Evolutionary conservation across 2,329 filamentous ascomycete genomes (phyloP), one percentile per base, ranked within the genome.

Genomic region (Madurella fahalii): DNA sequence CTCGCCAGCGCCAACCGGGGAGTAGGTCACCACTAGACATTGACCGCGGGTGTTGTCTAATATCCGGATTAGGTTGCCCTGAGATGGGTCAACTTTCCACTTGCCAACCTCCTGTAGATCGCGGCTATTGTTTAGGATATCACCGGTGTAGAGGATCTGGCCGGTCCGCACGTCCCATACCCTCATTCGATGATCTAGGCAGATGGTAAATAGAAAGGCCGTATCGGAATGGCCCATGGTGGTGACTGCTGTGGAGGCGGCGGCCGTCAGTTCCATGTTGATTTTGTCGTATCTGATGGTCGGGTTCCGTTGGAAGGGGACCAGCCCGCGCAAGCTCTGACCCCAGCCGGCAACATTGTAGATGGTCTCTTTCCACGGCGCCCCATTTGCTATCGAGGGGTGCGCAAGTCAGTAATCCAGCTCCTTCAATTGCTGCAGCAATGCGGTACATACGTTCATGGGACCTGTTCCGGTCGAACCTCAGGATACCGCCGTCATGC

Each of bases 161-260:
- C 92, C 92, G 40, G 83, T 89, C n/a, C 82, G 77, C 32, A 93
- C 77, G 66, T 95, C 94, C 93, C 94, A 97, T 40, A 94, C 85
- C 65, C 91, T 86, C 67, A 99, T 74, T 11, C 85, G 86, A 68
- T 99, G 92, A 63, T 99, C 92, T 56, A 99, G 76, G 59, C 89
- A 94, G 47, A 96, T 83, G 0, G 92, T 92, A 64, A 96, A 89
- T 2, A 82, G 75, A 61, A 82, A 85, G 1, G 77, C 71, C 5
- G 71, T 71, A 47, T 75, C 70, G 9, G 79, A 72, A 17, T 79
- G 68, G 3, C 78, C 80, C 56, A 83, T 70, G 30, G 73, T 70
- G 11, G 79, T 77, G 49, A 80, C 69, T 68, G 83, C 70, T 60
- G 82, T 79, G 4, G 87, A 85, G 0, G 84, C 84, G 3, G 86